A percentile compares a stretch with the other conserved stretches of the same genome.
Evolutionary conservation across 441 rosid species (phyloP).

Genomic region (Theobroma grandiflorum): DNA sequence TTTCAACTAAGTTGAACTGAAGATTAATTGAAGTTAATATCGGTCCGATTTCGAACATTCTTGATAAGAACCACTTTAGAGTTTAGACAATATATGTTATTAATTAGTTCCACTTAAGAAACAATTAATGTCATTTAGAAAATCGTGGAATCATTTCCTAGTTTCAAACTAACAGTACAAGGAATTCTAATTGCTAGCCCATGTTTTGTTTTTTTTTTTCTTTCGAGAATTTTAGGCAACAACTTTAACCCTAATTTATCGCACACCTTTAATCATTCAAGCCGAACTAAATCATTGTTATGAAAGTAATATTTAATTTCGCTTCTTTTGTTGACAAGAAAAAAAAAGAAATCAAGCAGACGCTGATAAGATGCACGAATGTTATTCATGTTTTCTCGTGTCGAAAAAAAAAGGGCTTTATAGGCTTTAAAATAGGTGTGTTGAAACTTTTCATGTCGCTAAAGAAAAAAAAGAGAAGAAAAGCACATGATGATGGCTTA

Average conservation of each 20-base stretch:
- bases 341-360: background rate
- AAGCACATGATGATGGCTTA: constrained; percentile 20
- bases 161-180: background rate
- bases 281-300: background rate
- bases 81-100: too few relatives aligned
- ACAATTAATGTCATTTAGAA: background rate
- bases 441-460: constrained; percentile 31
- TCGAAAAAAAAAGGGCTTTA: constrained; percentile 16
- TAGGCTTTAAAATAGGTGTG: constrained; percentile 31
- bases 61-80: too few relatives aligned
- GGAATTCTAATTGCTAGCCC: constrained; percentile 1
- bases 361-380: constrained; percentile 20
- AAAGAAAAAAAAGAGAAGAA: too few relatives aligned
- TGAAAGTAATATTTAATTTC: background rate
- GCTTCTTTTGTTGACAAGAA: constrained; percentile 43
- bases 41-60: too few relatives aligned
- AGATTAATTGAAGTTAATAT: background rate
- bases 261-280: background rate
- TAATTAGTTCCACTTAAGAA: background rate
- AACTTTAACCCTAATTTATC: background rate
- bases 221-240: background rate
- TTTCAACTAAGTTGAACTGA: background rate
- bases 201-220: background rate
- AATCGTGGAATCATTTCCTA: background rate
- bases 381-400: constrained; percentile 13